Evolutionary conservation across 306 rosid species (phyloP).

Genomic region (Vigna unguiculata): DNA sequence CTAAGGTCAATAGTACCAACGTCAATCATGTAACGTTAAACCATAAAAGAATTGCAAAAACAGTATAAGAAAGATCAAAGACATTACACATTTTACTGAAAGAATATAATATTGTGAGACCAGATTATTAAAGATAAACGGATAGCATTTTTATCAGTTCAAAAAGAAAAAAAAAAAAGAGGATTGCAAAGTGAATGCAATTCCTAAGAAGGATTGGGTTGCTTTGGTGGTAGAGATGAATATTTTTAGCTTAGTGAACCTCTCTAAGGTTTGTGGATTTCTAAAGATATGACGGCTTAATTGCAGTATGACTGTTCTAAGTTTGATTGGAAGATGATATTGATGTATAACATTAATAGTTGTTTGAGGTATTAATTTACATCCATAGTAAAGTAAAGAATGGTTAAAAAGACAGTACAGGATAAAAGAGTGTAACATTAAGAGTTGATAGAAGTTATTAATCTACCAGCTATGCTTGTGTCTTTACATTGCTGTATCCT

Average conservation of each 20-base stretch:
- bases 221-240: not conserved
- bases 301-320: not conserved
- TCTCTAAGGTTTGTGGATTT: not conserved
- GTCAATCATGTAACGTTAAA: not conserved
- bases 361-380: not conserved
- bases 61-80: not conserved
- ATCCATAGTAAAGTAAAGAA: not conserved
- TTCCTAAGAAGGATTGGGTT: not conserved
- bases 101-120: not conserved
- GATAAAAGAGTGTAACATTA: not conserved
- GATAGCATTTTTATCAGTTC: not conserved
- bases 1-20: not conserved
- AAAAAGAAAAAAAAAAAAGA: too few relatives aligned
- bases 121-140: not conserved
- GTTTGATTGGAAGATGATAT: not conserved
- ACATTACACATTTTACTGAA: not conserved
- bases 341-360: not conserved
- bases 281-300: not conserved
- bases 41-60: not conserved
- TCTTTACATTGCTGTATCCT: conserved; percentile 27
- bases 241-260: not conserved
- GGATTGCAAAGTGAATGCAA: not conserved
- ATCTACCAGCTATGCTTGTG: conserved; percentile 14
- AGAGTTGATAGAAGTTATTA: not conserved
- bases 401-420: not conserved